Evolutionary conservation across 176 grass and related monocot genomes (phyloP).

Genomic region (Rhynchospora pubera): DNA sequence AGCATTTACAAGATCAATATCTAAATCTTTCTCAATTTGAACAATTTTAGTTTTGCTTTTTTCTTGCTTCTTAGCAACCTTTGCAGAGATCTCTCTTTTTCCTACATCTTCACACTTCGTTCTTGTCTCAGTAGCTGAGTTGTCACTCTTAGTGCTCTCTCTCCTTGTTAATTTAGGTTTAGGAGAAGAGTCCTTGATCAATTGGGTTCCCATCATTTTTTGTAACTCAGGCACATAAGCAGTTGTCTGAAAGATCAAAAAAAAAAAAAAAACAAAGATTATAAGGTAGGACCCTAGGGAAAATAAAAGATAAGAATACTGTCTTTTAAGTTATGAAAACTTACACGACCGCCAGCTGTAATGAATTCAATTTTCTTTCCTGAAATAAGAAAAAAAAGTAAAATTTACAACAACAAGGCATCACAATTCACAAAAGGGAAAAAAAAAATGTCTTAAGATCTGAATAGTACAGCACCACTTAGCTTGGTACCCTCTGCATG

Average conservation of each 20-base stretch:
- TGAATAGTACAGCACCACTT: neutral
- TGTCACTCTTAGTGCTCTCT: slow-evolving; percentile 16
- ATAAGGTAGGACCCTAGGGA: neutral
- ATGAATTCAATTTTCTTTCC: slow-evolving; percentile 95
- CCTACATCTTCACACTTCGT: slow-evolving; percentile 26
- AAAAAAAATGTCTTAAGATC: neutral
- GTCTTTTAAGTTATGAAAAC: neutral
- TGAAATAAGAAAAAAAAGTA: slow-evolving; percentile 32
- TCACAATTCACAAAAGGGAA: neutral
- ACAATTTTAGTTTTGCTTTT: slow-evolving; percentile 1
- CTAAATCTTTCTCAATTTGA: neutral
- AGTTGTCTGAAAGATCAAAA: slow-evolving; percentile 45
- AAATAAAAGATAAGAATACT: neutral
- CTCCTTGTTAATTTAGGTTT: slow-evolving; percentile 27
- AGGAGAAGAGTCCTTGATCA: slow-evolving; percentile 8
- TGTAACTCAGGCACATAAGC: slow-evolving; percentile 78
- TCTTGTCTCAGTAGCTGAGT: slow-evolving; percentile 10
- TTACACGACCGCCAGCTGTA: slow-evolving; percentile 86
- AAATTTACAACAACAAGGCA: slow-evolving; percentile 21
- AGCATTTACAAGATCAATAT: slow-evolving; percentile 5
- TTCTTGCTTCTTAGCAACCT: slow-evolving; percentile 6
- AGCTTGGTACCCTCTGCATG: neutral
- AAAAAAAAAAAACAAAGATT: slow-evolving; percentile 1
- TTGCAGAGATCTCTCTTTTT: slow-evolving; percentile 16
- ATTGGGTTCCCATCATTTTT: slow-evolving; percentile 43